Percentiles rank a stretch among this genome's conserved stretches.
phyloP scores from a whole-genome alignment of 2,329 filamentous ascomycete species.

The Ambrosiella cleistominuta region DNA sequence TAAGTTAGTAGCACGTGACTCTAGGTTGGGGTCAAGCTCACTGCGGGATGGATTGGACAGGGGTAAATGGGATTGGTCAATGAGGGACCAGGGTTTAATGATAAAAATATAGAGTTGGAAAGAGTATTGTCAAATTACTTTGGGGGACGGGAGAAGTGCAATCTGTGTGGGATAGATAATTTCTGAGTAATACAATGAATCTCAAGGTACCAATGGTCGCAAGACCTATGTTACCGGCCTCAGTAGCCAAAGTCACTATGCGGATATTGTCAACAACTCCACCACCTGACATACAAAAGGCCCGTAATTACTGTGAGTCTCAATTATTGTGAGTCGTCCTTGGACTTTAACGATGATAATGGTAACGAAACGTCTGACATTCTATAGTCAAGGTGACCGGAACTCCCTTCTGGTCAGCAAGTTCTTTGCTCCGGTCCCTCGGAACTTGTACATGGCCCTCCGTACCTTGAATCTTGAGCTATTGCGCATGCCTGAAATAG shows the following conservation, averaged over 20 bases:
- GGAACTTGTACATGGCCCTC: slow-evolving; percentile 75
- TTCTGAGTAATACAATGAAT: too few species aligned
- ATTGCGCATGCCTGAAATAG: slow-evolving; percentile 73
- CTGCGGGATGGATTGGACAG: not conserved
- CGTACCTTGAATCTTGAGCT: slow-evolving; percentile 88
- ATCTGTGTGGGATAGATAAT: too few species aligned
- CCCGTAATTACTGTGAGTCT: slow-evolving; percentile 3
- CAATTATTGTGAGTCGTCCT: slow-evolving; percentile 1
- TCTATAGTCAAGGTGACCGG: slow-evolving; percentile 61
- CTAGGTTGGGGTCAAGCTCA: not conserved
- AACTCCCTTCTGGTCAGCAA: slow-evolving; percentile 73
- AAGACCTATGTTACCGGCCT: too few species aligned
- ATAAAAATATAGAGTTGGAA: not conserved
- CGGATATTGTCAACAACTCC: too few species aligned
- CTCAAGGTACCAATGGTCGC: too few species aligned
- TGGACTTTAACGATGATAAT: not conserved
- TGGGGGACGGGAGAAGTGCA: too few species aligned
- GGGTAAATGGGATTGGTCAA: not conserved
- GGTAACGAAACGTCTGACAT: not conserved
- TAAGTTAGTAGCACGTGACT: too few species aligned
- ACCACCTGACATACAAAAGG: not conserved
- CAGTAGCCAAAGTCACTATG: too few species aligned
- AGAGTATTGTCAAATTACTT: too few species aligned
- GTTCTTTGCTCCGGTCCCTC: slow-evolving; percentile 59
- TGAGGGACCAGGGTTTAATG: not conserved